Percentiles rank a stretch among this genome's conserved stretches.
These are phyloP conservation scores for Neurospora sp. DNA, from an alignment of 495 filamentous ascomycete species.

Conservation along the genomic window DNA sequence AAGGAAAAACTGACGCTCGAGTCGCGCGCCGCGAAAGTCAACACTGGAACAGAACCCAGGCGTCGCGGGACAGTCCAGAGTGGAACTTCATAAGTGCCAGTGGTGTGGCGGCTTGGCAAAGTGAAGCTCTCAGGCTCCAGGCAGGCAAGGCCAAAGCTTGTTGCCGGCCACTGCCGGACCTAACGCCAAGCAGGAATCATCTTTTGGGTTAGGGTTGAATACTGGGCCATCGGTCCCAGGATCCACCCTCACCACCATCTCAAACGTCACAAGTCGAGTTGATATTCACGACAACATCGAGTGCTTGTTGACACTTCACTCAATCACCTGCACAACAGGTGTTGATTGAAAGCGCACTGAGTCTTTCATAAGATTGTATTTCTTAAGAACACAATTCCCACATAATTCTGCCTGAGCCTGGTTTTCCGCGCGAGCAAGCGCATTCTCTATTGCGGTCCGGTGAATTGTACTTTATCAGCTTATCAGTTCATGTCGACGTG, in stretches of 20 bases:
- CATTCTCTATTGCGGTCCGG: neutral
- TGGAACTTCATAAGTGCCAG: neutral
- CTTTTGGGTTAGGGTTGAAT: neutral
- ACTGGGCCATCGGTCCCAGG: neutral
- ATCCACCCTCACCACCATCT: neutral
- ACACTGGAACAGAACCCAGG: slow-evolving; percentile 9
- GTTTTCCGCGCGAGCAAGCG: neutral
- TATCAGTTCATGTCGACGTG: neutral
- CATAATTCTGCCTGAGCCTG: neutral
- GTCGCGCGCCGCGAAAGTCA: slow-evolving; percentile 9
- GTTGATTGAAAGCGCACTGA: neutral
- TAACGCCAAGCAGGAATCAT: no score
- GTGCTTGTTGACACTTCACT: neutral
- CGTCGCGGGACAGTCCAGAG: neutral
- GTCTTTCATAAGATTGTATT: neutral
- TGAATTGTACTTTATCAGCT: neutral
- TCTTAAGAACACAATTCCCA: no score
- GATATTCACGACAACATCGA: neutral
- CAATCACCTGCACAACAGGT: neutral
- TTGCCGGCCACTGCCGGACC: neutral
- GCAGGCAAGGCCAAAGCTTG: neutral
- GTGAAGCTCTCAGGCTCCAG: neutral
- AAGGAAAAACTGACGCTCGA: slow-evolving; percentile 1
- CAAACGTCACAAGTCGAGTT: neutral
- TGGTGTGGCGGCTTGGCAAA: neutral